Conservation (phyloP, 1,284 basidiomycete genomes). For the Cystobasidium sp. region DNA sequence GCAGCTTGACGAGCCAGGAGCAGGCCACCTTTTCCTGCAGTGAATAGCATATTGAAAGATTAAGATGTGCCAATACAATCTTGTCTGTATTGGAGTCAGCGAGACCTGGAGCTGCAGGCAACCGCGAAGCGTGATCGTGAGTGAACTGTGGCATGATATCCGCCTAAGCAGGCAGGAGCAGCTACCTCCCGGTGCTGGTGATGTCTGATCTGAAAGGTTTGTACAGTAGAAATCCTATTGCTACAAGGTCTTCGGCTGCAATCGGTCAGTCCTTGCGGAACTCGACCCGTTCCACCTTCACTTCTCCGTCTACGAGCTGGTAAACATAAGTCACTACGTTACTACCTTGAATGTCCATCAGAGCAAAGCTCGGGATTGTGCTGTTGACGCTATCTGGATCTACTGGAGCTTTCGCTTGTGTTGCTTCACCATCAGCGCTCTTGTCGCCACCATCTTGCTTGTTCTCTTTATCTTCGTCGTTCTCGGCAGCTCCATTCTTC, state of each 20-base stretch:
- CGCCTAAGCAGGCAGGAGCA: too few relatives aligned
- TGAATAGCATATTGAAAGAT: too few relatives aligned
- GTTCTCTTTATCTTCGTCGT: neutral
- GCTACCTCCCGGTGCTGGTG: too few relatives aligned
- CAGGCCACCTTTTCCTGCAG: neutral
- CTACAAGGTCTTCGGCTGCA: neutral
- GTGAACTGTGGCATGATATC: too few relatives aligned
- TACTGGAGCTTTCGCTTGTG: neutral
- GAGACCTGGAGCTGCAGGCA: too few relatives aligned
- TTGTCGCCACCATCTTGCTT: neutral
- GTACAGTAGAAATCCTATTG: neutral
- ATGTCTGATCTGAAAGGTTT: too few relatives aligned
- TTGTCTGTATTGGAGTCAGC: too few relatives aligned
- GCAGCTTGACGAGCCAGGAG: neutral
- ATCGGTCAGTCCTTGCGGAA: slow-evolving; percentile 34
- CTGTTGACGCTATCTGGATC: slow-evolving; percentile 55
- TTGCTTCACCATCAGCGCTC: slow-evolving; percentile 14
- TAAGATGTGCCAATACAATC: too few relatives aligned
- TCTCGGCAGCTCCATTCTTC: neutral
- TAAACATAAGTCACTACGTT: slow-evolving; percentile 96
- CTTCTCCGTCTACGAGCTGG: slow-evolving; percentile 89
- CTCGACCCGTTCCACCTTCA: slow-evolving; percentile 62
- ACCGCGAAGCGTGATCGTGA: too few relatives aligned
- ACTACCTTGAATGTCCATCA: slow-evolving; percentile 93
- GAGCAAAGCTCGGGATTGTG: slow-evolving; percentile 79